These are phyloP conservation scores for Huntiella omanensis DNA, from an alignment of 2,329 filamentous ascomycete genomes.

Conservation along the genomic window DNA sequence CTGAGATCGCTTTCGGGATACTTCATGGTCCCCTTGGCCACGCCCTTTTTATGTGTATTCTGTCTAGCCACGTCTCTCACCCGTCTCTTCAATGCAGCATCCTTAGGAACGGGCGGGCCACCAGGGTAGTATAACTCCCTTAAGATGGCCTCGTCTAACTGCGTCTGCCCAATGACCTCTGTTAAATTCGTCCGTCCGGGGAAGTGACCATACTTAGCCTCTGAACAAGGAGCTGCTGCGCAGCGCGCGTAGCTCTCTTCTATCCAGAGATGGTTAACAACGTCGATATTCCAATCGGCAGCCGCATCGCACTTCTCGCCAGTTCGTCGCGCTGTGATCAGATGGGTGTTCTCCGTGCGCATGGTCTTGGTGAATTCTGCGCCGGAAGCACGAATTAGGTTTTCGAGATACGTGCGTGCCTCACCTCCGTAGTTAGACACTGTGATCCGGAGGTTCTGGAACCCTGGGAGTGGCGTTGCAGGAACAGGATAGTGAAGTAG, in stretches of 20 bases:
- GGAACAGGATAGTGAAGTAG: conserved; percentile 83
- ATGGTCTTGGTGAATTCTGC: conserved; percentile 88
- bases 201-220: conserved; percentile 67
- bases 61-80: conserved; percentile 31
- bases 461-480: conserved; percentile 57
- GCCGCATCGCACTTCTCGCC: conserved; percentile 92
- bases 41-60: conserved; percentile 28
- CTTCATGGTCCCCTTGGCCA: conserved; percentile 28
- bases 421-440: conserved; percentile 95
- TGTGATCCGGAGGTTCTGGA: conserved; percentile 59
- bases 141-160: conserved; percentile 45
- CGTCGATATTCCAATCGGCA: conserved; percentile 74
- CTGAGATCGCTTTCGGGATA: conserved; percentile 18
- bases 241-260: conserved; percentile 94
- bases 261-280: conserved; percentile 91
- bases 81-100: conserved; percentile 29
- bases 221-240: conserved; percentile 51
- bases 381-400: conserved; percentile 66
- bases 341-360: conserved; percentile 86
- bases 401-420: conserved; percentile 81
- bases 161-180: conserved; percentile 80
- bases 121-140: conserved; percentile 53
- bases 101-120: conserved; percentile 25
- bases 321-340: conserved; percentile 73
- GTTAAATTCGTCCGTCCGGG: conserved; percentile 77